Base-by-base conservation (phyloP, 768 basidiomycete species). In the Lentinula guzmanii region DNA sequence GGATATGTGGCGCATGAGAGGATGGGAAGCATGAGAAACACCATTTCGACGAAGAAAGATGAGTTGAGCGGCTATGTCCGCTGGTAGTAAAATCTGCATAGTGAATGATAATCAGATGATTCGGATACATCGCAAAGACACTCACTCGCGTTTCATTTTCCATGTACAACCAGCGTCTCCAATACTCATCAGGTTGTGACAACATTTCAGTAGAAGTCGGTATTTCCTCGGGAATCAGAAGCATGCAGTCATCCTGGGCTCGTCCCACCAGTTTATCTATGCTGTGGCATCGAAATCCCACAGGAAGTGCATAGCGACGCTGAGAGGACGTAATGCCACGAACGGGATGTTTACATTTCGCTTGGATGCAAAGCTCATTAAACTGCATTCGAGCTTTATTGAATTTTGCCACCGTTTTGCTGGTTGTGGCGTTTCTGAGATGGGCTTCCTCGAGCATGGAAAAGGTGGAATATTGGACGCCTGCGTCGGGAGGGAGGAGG, bases 251-350 rank as follows among this genome's bases (percentile, higher is more conserved):
- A 45, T 59, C 58, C 34, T 59, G 58, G 31, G 43, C 45, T 21
- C 58, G 58, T 16, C 58, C 58, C 13, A 59, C 45, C 11, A 59
- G 18, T 39, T 37, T 59, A 28, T 59, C 58, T 15, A 59, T 33
- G 46, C 34, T 35, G 6, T 15, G 16, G 33, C 43, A 46, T 10
- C 48, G 58, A 48, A 59, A 50, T 15, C 58, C 45, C 15, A 48
- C 43, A 41, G 58, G 58, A 35, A 59, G 46, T 3, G 58, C 58
- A 28, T 48, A 59, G 31, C 58, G 58, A 28, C 58, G 43, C 3
- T 3, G 21, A 15, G 58, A n/a, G 28, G 58, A 59, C 8, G 11
- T 33, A 15, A 59, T 59, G n/a, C 58, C 58, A 13, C 58, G 43
- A 33, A 59, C 45, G 33, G 58, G 58, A 59, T 59, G 58, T 48